Conservation (phyloP, 768 basidiomycete genomes). For the Solioccasus polychromus region DNA sequence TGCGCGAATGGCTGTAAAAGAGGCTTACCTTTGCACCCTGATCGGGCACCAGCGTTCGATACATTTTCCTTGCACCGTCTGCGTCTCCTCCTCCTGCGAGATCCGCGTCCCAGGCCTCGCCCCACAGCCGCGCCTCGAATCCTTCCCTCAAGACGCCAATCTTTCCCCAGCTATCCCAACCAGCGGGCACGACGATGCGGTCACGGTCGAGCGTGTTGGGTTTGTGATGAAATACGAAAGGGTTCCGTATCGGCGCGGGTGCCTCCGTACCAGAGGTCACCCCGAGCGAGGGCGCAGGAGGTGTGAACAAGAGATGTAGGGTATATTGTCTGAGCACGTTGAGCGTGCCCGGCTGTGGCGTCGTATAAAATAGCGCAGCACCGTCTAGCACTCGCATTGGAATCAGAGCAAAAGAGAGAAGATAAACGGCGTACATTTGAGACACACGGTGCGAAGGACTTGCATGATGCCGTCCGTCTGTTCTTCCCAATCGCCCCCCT, state of each 20-base stretch:
- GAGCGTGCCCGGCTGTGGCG: constrained; percentile 72
- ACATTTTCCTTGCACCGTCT: constrained; percentile 62
- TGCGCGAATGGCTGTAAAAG: neutral
- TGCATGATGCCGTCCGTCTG: constrained; percentile 94
- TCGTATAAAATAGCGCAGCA: constrained; percentile 88
- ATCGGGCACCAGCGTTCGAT: constrained; percentile 69
- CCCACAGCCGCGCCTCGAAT: constrained; percentile 81
- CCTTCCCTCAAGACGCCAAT: constrained; percentile 87
- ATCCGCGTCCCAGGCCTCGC: constrained; percentile 77
- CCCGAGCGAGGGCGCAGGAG: constrained; percentile 55
- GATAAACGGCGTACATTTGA: constrained; percentile 69
- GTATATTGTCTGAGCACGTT: constrained; percentile 78
- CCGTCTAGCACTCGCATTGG: constrained; percentile 60
- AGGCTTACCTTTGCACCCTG: constrained; percentile 64
- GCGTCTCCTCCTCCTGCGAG: constrained; percentile 49
- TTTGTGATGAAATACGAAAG: constrained; percentile 83
- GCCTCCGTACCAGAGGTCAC: constrained; percentile 33
- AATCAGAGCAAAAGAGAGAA: neutral
- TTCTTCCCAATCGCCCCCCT: constrained; percentile 94
- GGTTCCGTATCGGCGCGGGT: constrained; percentile 59
- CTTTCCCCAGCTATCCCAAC: constrained; percentile 99
- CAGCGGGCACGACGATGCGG: constrained; percentile 86
- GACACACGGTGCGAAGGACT: constrained; percentile 85
- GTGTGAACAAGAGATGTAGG: constrained; percentile 62
- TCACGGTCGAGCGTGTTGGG: constrained; percentile 94